Evolutionary conservation across 257 asterid genomes (phyloP), one percentile per base, ranked within the genome.

Genomic region (Eustoma russellianum): DNA sequence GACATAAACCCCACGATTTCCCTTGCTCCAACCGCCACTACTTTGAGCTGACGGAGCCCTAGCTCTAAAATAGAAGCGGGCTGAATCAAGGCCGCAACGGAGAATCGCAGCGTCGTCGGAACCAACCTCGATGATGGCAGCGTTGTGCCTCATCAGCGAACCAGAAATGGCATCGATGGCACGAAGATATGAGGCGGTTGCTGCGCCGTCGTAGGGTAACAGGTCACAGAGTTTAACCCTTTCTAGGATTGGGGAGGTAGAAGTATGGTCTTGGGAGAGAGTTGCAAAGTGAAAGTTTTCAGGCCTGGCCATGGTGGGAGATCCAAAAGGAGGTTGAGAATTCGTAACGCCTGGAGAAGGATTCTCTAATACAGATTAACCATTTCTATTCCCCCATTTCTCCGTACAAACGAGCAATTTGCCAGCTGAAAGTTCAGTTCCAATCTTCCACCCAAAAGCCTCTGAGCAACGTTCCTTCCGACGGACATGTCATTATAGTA

Each of bases 121-220:
- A 33, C 70, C 73, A 5, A 91, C 85, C 74, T 84, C 93, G 60
- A 91, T 79, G 24, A 91, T 81, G 0, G 95, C 98, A 7, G 98
- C 96, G 83, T 87, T 91, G 77, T 79, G 75, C 75, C 95, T 76
- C 78, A 62, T 71, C 63, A 91, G 94, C 34, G 98, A 91, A 52
- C 82, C 63, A 8, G 97, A 85, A 64, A 91, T 62, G 51, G 87
- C 74, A 52, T 87, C 97, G 33, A 87, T 84, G 17, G 98, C 94
- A 59, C 78, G 74, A 0, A 69, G 6, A 59, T 87, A 82, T 55
- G 84, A 56, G 17, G 70, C 69, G 56, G 57, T 59, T 33, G 97
- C 88, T 50, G 94, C 81, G 60, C 98, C 98, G 60, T 91, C 98
- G 57, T 82, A 80, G 53, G 95, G 83, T 48, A 75, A 70, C 35